Conservation (phyloP, 805 yeast genomes). For the Metschnikowia bowlesiae region DNA sequence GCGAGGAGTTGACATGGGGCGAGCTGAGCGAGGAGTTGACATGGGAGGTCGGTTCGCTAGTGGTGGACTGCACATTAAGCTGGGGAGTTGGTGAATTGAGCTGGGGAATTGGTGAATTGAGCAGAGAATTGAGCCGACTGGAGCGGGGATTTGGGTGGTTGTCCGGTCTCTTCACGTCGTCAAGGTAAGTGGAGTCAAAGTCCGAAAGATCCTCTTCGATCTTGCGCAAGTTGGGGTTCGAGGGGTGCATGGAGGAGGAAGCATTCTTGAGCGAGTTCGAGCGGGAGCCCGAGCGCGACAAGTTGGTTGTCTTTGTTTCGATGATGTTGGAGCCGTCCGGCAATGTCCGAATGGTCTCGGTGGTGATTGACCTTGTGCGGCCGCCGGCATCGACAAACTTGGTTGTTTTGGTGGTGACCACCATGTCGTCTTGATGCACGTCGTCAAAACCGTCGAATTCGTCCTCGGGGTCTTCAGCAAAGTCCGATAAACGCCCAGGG, state of each 20-base stretch:
- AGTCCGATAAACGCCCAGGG: background rate
- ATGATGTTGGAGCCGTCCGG: constrained; percentile 42
- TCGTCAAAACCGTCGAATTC: constrained; percentile 18
- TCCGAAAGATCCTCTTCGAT: constrained; percentile 42
- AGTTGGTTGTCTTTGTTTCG: constrained; percentile 40
- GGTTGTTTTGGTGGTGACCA: constrained; percentile 45
- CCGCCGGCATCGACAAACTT: constrained; percentile 48
- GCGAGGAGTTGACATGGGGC: background rate
- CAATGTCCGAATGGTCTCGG: constrained; percentile 46
- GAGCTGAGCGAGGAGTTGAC: background rate
- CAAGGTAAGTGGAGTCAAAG: constrained; percentile 40
- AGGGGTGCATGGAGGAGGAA: constrained; percentile 12
- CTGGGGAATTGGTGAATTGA: background rate
- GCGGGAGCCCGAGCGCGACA: constrained; percentile 32
- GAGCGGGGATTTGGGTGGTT: background rate
- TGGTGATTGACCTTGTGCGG: constrained; percentile 52
- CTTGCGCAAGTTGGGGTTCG: constrained; percentile 26
- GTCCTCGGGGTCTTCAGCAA: constrained; percentile 17
- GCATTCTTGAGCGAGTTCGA: constrained; percentile 25
- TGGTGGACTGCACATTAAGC: too few relatives aligned
- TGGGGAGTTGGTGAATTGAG: background rate
- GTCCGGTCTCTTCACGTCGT: constrained; percentile 6
- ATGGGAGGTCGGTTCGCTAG: background rate
- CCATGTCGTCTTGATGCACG: constrained; percentile 17
- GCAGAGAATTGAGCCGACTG: background rate